A percentile compares a stretch with the other conserved stretches of the same genome.
Evolutionary conservation across 1,139 yeast species (phyloP).

Genomic region (Williopsis jadinii): DNA sequence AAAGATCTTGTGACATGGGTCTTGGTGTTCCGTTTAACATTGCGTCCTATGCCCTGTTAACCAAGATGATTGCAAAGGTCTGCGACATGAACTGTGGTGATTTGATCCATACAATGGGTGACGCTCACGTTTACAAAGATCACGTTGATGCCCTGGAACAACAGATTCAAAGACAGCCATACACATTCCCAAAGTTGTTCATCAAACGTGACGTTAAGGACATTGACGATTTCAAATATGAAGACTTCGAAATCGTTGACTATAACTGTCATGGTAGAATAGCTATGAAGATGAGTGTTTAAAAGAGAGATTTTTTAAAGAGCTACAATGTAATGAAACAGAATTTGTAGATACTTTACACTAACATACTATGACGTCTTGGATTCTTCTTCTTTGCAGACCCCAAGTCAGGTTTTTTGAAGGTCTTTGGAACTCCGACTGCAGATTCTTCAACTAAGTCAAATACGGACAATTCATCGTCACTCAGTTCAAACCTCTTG

Average conservation of each 20-base stretch:
- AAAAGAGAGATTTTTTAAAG: slow-evolving; percentile 3
- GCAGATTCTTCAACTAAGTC: slow-evolving; percentile 23
- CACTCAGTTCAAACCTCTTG: slow-evolving; percentile 8
- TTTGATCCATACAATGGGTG: slow-evolving; percentile 92
- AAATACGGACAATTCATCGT: slow-evolving; percentile 21
- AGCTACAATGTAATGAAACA: neutral
- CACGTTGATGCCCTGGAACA: slow-evolving; percentile 85
- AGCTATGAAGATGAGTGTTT: slow-evolving; percentile 78
- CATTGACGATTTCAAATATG: slow-evolving; percentile 84
- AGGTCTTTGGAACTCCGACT: slow-evolving; percentile 22
- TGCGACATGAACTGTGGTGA: slow-evolving; percentile 95
- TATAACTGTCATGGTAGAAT: slow-evolving; percentile 80
- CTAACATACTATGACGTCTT: slow-evolving; percentile 21
- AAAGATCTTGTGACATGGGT: slow-evolving; percentile 99
- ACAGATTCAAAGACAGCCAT: slow-evolving; percentile 71
- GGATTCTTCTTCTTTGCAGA: slow-evolving; percentile 13
- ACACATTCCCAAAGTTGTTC: slow-evolving; percentile 67
- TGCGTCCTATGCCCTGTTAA: slow-evolving; percentile 89
- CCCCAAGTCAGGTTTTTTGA: slow-evolving; percentile 17
- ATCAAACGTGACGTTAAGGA: slow-evolving; percentile 60
- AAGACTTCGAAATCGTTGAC: slow-evolving; percentile 74
- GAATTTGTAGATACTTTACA: neutral
- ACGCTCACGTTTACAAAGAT: slow-evolving; percentile 88
- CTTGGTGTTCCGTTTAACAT: slow-evolving; percentile 97
- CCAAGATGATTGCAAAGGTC: slow-evolving; percentile 92